Base-by-base conservation (phyloP, 306 rosid species). In the Arachis stenosperma region DNA sequence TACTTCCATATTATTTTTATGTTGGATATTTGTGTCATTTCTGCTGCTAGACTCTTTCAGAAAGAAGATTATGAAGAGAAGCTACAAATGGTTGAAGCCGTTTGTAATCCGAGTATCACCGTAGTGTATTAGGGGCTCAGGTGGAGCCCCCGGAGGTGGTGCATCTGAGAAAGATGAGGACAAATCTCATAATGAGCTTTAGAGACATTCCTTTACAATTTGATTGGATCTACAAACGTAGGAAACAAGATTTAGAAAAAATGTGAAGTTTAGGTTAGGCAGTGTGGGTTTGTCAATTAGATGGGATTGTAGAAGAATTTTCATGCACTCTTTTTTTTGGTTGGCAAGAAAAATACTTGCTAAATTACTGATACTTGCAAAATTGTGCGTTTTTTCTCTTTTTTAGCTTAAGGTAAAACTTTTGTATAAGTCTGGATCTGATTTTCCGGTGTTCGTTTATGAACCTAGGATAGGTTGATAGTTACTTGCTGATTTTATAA, bases 31-130 rank as follows among this genome's bases (percentile, higher is more conserved):
- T 17, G 17, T 17, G 17, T 17, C 17, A 17, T 17, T 17, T 17
- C 17, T 17, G 17, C 17, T 17, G 17, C 17, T 17, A 17, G 17
- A 0, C 17, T 17, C 17, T 17, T 17, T 17, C 97, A 95, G 48
- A 95, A 95, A 68, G 99, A 95, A 61, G 99, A 95, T 60, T 95
- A 91, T 0, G 99, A 95, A 0, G 99, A 95, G 89, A 95, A 95
- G 83, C 93, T 95, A 9, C 91, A 95, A 68, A 98, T 91, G 72
- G 97, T 95, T 0, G 99, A 95, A 71, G 98, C 97, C 0, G 97
- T 90, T n/a, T 95, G 99, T 69, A 95, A 95, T 71, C 99, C 99
- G 13, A 95, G 91, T 53, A 90, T 95, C 78, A 80, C 90, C 2
- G 91, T 98, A 0, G 97, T 95, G 0, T 95, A 95, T 73, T 98